Evolutionary conservation across 257 asterid genomes (phyloP).

Genomic region (Penstemon barbatus): DNA sequence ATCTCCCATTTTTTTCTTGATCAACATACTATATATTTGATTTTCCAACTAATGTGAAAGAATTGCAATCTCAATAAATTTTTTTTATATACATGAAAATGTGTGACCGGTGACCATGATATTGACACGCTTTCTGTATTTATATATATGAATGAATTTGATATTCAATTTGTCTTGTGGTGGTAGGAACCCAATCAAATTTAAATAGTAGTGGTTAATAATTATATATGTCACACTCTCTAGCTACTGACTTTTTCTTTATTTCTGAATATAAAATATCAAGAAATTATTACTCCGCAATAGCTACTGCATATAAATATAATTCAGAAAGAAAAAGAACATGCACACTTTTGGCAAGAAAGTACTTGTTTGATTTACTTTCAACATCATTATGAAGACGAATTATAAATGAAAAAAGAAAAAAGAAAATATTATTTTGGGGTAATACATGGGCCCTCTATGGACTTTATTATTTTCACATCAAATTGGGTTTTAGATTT

Average conservation of each 20-base stretch:
- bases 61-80: background rate
- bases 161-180: slow-evolving; percentile 6
- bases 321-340: no score
- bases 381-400: no score
- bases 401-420: no score
- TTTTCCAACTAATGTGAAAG: slow-evolving; percentile 15
- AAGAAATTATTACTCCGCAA: background rate
- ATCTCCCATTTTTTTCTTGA: background rate
- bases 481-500: no score
- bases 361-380: no score
- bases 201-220: background rate
- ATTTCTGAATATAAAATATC: background rate
- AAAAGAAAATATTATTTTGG: no score
- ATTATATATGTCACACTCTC: slow-evolving; percentile 4
- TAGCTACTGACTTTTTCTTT: background rate
- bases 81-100: background rate
- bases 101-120: slow-evolving; percentile 13
- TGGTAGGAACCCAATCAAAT: background rate
- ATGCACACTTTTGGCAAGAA: no score
- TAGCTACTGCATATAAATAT: no score
- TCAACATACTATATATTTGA: background rate
- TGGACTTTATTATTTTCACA: no score
- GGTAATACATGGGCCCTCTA: no score
- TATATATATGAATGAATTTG: slow-evolving; percentile 1
- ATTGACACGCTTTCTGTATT: slow-evolving; percentile 17